A percentile compares a stretch with the other conserved stretches of the same genome.
phyloP scores from a whole-genome alignment of 768 basidiomycete genomes.

The Coprinopsis cinerea region DNA sequence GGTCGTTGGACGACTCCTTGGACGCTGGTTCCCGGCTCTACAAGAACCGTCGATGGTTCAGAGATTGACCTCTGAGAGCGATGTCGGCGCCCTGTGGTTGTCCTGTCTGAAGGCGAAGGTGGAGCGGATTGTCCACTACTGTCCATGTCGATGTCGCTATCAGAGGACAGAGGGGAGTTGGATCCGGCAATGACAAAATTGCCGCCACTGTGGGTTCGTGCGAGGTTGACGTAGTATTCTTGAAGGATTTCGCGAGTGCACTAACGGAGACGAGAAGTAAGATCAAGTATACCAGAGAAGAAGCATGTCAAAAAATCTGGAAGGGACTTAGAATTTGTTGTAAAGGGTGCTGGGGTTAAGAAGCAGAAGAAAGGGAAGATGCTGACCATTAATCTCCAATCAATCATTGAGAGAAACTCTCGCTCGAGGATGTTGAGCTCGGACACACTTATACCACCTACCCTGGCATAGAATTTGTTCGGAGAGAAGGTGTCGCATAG shows the following conservation, averaged over 20 bases:
- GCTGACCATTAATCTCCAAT: constrained; percentile 92
- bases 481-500: constrained; percentile 95
- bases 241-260: constrained; percentile 88
- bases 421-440: constrained; percentile 94
- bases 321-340: not conserved
- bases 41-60: constrained; percentile 38
- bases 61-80: constrained; percentile 21
- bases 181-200: constrained; percentile 47
- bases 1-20: constrained; percentile 49
- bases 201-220: constrained; percentile 72
- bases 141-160: constrained; percentile 56
- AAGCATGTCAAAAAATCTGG: not conserved
- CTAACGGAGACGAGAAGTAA: constrained; percentile 41
- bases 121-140: constrained; percentile 42
- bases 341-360: constrained; percentile 11
- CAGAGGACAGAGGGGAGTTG: constrained; percentile 37
- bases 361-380: constrained; percentile 20
- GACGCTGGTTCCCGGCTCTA: constrained; percentile 31
- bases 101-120: constrained; percentile 38
- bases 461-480: constrained; percentile 91
- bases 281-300: constrained; percentile 23
- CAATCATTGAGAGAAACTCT: constrained; percentile 87
- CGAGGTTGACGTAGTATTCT: constrained; percentile 91
- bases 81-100: constrained; percentile 23
- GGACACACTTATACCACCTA: constrained; percentile 86